Conservation (phyloP, 2,329 filamentous ascomycete species). For the Pseudogymnoascus sp. region DNA sequence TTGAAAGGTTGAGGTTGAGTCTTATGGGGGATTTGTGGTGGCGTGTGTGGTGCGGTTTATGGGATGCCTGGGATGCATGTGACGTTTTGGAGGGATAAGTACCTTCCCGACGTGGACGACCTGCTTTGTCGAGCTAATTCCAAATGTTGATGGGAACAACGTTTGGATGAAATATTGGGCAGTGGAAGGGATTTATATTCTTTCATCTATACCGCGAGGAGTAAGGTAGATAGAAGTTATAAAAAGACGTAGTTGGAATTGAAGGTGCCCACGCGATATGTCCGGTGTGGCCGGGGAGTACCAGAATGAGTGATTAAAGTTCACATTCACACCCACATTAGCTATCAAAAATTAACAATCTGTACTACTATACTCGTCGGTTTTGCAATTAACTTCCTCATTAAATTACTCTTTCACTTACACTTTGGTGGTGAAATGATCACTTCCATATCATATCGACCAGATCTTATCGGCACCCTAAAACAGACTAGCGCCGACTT, state of each 20-base stretch:
- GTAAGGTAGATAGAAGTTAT: neutral
- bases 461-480: neutral
- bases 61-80: slow-evolving; percentile 6
- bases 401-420: neutral
- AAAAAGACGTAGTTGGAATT: neutral
- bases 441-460: neutral
- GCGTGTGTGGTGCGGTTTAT: neutral
- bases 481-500: neutral
- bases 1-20: neutral
- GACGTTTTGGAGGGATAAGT: neutral
- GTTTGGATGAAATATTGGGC: neutral
- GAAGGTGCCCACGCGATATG: neutral
- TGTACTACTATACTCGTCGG: too few species aligned
- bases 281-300: neutral
- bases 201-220: neutral
- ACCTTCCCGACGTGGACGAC: slow-evolving; percentile 1
- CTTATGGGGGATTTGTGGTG: neutral
- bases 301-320: neutral
- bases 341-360: too few species aligned
- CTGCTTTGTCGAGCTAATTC: neutral
- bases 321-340: neutral
- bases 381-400: neutral
- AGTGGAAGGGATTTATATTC: neutral
- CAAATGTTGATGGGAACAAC: neutral
- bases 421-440: neutral